Evolutionary conservation across 352 stramenopile genomes (phyloP).

Genomic region (Lagenidium giganteum): DNA sequence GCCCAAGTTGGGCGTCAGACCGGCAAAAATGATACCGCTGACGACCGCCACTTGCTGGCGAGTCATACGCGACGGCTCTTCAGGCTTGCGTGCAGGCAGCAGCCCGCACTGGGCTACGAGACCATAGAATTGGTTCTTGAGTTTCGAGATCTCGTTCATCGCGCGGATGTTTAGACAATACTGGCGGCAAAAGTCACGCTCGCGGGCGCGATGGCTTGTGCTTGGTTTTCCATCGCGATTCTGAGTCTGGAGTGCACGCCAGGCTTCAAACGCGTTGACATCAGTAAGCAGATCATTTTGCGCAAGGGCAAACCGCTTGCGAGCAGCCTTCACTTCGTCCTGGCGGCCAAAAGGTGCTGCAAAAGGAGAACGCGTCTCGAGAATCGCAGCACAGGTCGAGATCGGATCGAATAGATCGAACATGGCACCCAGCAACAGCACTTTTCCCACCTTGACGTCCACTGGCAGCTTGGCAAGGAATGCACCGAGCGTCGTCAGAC

Average conservation of each 20-base stretch:
- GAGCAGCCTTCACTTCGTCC: slow-evolving; percentile 56
- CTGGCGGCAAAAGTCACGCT: slow-evolving; percentile 64
- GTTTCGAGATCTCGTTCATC: slow-evolving; percentile 59
- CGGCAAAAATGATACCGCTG: slow-evolving; percentile 66
- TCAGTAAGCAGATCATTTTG: slow-evolving; percentile 75
- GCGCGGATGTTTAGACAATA: slow-evolving; percentile 57
- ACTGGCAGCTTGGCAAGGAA: slow-evolving; percentile 94
- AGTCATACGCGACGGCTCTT: too few relatives aligned
- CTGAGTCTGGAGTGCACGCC: slow-evolving; percentile 16
- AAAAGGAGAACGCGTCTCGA: slow-evolving; percentile 83
- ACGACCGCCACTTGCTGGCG: slow-evolving; percentile 47
- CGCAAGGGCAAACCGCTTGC: slow-evolving; percentile 49
- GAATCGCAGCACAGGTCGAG: slow-evolving; percentile 60
- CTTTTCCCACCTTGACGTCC: slow-evolving; percentile 95
- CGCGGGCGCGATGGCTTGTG: slow-evolving; percentile 6
- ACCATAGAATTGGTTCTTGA: slow-evolving; percentile 71
- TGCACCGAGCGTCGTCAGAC: slow-evolving; percentile 91
- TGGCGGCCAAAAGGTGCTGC: slow-evolving; percentile 68
- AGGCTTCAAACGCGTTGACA: slow-evolving; percentile 70
- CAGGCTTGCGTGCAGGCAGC: slow-evolving; percentile 16
- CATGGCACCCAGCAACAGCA: slow-evolving; percentile 94
- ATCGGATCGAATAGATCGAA: slow-evolving; percentile 86
- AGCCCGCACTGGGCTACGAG: slow-evolving; percentile 72
- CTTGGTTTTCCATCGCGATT: too few relatives aligned
- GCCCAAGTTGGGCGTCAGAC: slow-evolving; percentile 92